phyloP scores from a whole-genome alignment of 2,329 filamentous ascomycete genomes.

The Aspergillus sp. region DNA sequence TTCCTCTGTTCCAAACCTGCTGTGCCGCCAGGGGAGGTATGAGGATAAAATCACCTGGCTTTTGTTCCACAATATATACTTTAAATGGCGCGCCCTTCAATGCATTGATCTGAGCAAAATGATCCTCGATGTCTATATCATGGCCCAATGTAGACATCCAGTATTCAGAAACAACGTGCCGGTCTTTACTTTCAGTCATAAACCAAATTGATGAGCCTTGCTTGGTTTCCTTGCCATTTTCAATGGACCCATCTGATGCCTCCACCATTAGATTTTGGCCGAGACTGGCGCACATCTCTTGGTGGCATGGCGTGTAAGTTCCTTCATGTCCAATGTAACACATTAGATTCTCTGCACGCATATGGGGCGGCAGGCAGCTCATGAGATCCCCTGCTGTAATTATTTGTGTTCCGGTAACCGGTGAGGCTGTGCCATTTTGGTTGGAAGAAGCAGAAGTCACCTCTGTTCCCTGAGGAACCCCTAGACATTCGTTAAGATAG shows the following conservation, averaged over 20 bases:
- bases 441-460: constrained; percentile 41
- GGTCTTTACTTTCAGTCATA: constrained; percentile 95
- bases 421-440: constrained; percentile 32
- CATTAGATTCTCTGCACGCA: constrained; percentile 96
- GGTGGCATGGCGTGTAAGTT: constrained; percentile 90
- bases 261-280: constrained; percentile 99
- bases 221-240: constrained; percentile 65
- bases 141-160: constrained; percentile 90
- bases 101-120: constrained; percentile 91
- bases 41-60: constrained; percentile 83
- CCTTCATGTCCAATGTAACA: constrained; percentile 97
- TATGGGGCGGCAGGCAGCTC: constrained; percentile 79
- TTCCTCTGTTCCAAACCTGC: constrained; percentile 97
- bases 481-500: constrained; percentile 80
- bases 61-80: constrained; percentile 89
- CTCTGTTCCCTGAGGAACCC: constrained; percentile 52
- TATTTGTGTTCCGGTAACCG: constrained; percentile 51
- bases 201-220: constrained; percentile 95
- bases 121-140: constrained; percentile 93
- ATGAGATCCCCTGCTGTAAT: constrained; percentile 85
- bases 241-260: constrained; percentile 61
- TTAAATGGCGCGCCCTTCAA: constrained; percentile 94
- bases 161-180: constrained; percentile 85
- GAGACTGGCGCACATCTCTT: constrained; percentile 94
- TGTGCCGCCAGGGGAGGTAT: constrained; percentile 91